phyloP scores from a whole-genome alignment of 164 flowering plant species.

The Vitis rotundifolia region DNA sequence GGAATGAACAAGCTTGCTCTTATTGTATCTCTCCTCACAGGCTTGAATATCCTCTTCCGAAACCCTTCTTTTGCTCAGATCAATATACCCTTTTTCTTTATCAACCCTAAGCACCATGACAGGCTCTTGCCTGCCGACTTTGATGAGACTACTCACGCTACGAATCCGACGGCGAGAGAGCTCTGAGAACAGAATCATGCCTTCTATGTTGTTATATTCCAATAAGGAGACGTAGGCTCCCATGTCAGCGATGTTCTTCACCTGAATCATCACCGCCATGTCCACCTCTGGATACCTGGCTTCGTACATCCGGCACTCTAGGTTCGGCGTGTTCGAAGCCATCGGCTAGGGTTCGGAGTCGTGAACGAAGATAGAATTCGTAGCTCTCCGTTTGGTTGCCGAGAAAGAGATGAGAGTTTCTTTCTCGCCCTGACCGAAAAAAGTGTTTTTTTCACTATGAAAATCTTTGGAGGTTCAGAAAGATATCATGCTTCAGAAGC shows the following conservation, averaged over 20 bases:
- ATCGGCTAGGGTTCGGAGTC: slow-evolving; percentile 17
- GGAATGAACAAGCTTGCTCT: slow-evolving; percentile 97
- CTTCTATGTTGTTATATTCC: slow-evolving; percentile 97
- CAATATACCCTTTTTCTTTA: slow-evolving; percentile 88
- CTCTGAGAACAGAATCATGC: slow-evolving; percentile 93
- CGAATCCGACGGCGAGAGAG: slow-evolving; percentile 93
- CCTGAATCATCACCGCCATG: slow-evolving; percentile 95
- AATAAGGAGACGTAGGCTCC: slow-evolving; percentile 90
- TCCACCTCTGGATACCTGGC: slow-evolving; percentile 87
- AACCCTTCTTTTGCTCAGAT: slow-evolving; percentile 84
- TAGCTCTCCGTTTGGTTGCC: no score
- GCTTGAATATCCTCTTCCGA: slow-evolving; percentile 82
- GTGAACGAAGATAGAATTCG: neutral
- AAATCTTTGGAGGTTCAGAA: no score
- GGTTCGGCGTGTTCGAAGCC: slow-evolving; percentile 64
- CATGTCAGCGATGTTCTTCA: slow-evolving; percentile 90
- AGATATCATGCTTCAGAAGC: no score
- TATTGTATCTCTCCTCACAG: slow-evolving; percentile 91
- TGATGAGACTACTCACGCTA: slow-evolving; percentile 79
- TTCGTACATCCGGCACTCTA: slow-evolving; percentile 97
- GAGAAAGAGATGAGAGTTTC: no score
- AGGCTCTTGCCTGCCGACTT: slow-evolving; percentile 93
- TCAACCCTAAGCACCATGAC: slow-evolving; percentile 93
- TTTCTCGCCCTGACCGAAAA: no score
- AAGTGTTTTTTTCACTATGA: no score